These are phyloP conservation scores for Dendrocalamus latiflorus DNA, from an alignment of 202 grass and related monocot species.

Conservation along the genomic window DNA sequence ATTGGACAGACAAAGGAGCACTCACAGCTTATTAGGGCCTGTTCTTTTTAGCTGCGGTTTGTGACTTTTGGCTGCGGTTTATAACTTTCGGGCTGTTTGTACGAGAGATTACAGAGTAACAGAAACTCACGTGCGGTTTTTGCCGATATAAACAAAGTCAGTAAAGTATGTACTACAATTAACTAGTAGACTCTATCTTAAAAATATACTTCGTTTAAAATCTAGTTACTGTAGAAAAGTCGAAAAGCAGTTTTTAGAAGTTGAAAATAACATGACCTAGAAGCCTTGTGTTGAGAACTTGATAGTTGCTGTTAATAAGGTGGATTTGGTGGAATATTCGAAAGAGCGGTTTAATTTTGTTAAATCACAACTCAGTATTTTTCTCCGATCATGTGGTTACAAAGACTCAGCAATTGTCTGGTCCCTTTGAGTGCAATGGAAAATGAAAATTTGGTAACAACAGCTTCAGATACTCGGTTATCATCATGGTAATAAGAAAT, in stretches of 20 bases:
- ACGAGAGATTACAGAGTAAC: too few species aligned
- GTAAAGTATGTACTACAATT: too few species aligned
- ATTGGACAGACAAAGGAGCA: conserved; percentile 77
- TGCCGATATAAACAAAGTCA: too few species aligned
- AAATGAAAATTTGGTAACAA: conserved; percentile 65
- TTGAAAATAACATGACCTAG: too few species aligned
- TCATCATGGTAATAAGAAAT: conserved; percentile 66
- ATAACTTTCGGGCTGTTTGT: too few species aligned
- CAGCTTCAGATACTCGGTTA: conserved; percentile 58
- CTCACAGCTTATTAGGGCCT: conserved; percentile 66
- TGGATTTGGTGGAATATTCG: conserved; percentile 70
- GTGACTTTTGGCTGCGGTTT: too few species aligned
- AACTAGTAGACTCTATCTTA: too few species aligned
- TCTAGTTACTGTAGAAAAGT: too few species aligned
- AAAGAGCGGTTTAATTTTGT: conserved; percentile 59
- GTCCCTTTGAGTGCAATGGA: conserved; percentile 75
- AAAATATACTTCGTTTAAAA: too few species aligned
- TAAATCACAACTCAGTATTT: conserved; percentile 54
- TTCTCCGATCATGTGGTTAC: conserved; percentile 76
- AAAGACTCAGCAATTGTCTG: conserved; percentile 63
- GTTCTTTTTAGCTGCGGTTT: too few species aligned
- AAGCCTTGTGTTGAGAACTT: conserved; percentile 83
- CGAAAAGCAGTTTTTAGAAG: too few species aligned
- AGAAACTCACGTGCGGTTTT: too few species aligned
- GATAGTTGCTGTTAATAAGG: conserved; percentile 88